A percentile compares a stretch with the other conserved stretches of the same genome.
phyloP scores from a whole-genome alignment of 345 rosid genomes.

The Eucalyptus cloeziana region DNA sequence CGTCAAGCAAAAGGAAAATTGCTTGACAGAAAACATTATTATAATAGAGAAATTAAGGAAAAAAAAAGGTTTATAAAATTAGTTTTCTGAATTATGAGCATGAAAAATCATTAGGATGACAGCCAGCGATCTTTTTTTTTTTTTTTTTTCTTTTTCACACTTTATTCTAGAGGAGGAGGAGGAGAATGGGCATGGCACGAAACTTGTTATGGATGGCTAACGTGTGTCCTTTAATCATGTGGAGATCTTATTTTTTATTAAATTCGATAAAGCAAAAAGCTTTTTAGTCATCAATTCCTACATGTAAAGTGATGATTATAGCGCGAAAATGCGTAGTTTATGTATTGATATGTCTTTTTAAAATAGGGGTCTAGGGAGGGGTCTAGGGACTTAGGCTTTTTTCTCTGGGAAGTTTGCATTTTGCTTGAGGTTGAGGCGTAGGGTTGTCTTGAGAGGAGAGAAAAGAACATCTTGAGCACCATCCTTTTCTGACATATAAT shows the following conservation, averaged over 20 bases:
- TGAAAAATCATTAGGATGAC: not conserved
- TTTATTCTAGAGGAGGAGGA: not conserved
- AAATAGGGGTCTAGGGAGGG: not conserved
- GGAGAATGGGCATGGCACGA: not conserved
- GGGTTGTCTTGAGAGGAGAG: slow-evolving; percentile 1
- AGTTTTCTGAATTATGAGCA: not conserved
- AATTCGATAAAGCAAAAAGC: not conserved
- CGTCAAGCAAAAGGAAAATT: not conserved
- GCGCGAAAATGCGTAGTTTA: not conserved
- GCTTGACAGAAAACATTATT: not conserved
- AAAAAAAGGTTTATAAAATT: not conserved
- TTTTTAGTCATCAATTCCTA: not conserved
- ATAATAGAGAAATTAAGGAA: not conserved
- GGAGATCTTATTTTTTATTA: not conserved
- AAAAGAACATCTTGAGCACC: not conserved
- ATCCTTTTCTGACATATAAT: not conserved
- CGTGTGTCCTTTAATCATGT: not conserved
- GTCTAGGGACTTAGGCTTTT: not conserved
- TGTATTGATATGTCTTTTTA: not conserved
- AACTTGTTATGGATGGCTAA: not conserved
- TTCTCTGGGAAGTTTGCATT: not conserved
- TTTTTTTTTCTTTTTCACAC: too few relatives aligned
- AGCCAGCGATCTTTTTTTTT: not conserved
- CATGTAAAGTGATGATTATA: not conserved
- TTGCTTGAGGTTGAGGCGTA: not conserved